phyloP scores from a whole-genome alignment of 169 alveolate species.

The Plasmodium relictum region DNA sequence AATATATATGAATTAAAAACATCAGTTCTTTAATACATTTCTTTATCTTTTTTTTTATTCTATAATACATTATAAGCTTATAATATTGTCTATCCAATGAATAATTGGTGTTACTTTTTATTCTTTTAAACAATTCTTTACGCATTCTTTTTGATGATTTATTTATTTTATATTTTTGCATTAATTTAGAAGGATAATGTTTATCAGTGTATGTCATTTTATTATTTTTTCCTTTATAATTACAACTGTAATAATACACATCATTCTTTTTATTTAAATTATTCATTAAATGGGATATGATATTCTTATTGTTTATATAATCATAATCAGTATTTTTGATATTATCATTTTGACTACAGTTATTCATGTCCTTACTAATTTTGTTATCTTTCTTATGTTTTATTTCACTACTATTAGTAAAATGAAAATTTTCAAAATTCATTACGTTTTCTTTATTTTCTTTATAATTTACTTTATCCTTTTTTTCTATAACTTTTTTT shows the following conservation, averaged over 20 bases:
- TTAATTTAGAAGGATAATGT: conserved; percentile 4
- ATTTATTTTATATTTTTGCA: conserved; percentile 1
- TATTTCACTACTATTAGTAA: no score
- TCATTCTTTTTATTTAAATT: no score
- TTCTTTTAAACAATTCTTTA: conserved; percentile 11
- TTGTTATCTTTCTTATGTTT: no score
- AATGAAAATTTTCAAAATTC: no score
- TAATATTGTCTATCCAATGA: conserved; percentile 18
- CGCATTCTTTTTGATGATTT: not conserved
- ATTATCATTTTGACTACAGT: no score
- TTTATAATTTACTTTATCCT: not conserved
- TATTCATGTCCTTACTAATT: no score
- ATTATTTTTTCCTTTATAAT: not conserved
- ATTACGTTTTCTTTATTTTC: not conserved
- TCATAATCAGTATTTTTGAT: no score
- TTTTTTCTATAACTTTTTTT: conserved; percentile 5
- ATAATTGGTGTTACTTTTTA: conserved; percentile 19
- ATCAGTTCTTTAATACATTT: conserved; percentile 26
- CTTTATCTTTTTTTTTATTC: conserved; percentile 25
- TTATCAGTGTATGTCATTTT: not conserved
- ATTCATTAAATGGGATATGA: no score
- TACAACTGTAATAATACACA: no score
- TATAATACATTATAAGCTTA: conserved; percentile 8
- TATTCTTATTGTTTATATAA: no score
- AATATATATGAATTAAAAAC: conserved; percentile 22